Evolutionary conservation across 164 flowering plant species (phyloP), one percentile per base, ranked within the genome.

Genomic region (Magnolia changhungtana): DNA sequence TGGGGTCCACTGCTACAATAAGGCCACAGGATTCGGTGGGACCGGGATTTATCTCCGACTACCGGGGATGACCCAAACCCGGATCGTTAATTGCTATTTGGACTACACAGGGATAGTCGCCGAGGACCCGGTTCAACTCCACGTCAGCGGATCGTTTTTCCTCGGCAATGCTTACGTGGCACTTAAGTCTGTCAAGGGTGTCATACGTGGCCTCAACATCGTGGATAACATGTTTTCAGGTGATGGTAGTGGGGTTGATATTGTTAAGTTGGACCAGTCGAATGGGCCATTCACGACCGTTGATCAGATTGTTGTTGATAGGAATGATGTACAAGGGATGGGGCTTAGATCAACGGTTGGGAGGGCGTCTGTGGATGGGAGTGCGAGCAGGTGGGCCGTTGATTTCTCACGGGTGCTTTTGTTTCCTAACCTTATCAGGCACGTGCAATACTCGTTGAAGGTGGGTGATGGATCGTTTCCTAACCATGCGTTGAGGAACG

Each of bases 1-100:
- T 0, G 97, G 97, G 13, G 98, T 94, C 2, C 98, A 96, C 75
- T 92, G 97, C 74, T 94, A 96, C 73, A 96, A 96, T 77, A 96
- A 96, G 76, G 99, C 99, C 9, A 88, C 96, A 0, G 94, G 90
- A 0, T 94, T 89, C 77, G 99, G 98, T 8, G 99, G 99, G 10
- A 87, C 84, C 1, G 99, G 99, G 51, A 90, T 96, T 37, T 88
- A 90, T 71, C 37, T 96, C 27, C 85, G 83, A 55, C 71, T 88
- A 1, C 92, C 96, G 0, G 89, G 90, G 3, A 64, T 87, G 14
- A 88, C 96, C 0, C 99, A 94, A 74, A 96, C 97, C 50, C 80
- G 98, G 50, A 91, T 96, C 2, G 84, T 88, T 52, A 89, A 92
- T 75, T 90, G 82, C 61, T 96, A 96, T 85, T 16, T 96, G 82